Base-by-base conservation (phyloP, 2,329 filamentous ascomycete species). In the Exserohilum rostratum region DNA sequence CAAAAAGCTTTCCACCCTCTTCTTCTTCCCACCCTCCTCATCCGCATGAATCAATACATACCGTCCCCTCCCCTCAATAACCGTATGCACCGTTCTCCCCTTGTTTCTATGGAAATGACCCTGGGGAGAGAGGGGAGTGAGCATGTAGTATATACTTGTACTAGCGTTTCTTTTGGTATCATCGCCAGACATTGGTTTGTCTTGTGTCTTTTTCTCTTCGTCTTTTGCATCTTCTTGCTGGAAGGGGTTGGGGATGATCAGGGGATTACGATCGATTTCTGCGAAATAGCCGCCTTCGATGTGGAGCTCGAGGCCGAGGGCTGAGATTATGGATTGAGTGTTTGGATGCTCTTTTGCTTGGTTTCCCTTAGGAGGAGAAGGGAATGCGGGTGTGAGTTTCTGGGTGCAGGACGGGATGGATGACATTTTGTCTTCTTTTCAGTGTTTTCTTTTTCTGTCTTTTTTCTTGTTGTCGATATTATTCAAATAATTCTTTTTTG, bases 31-130 rank as follows among this genome's bases (percentile, higher is more conserved):
- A 74, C 78, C 55, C 27, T 68, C 56, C 43, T 83, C 80, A 62
- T 84, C 80, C 7, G 81, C 80, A 60, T 89, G 85, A 29, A 90
- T 82, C 1, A 89, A 65, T 2, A 90, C 83, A 69, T 90, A 90
- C 13, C 82, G 73, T 0, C 85, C 87, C 0, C 86, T 74, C 0
- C 87, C 87, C 7, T 80, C 77, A 66, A 90, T 86, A 20, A 89
- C 76, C 0, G 85, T 87, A 69, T 90, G 87, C 40, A 54, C 81
- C 5, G 85, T 88, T 12, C 84, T 34, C 5, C 79, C 84, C 46
- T 80, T 78, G 61, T 89, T 89, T 18, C 85, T 78, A 67, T 90
- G 87, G 62, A 89, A 89, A 15, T 77, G 76, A 0, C 87, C 86
- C 56, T 84, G 74, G 0, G 85, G 83, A 0, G 76, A 78, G 17